These are phyloP conservation scores for Ascochyta pisi DNA, from an alignment of 2,329 filamentous ascomycete genomes.

Conservation along the genomic window DNA sequence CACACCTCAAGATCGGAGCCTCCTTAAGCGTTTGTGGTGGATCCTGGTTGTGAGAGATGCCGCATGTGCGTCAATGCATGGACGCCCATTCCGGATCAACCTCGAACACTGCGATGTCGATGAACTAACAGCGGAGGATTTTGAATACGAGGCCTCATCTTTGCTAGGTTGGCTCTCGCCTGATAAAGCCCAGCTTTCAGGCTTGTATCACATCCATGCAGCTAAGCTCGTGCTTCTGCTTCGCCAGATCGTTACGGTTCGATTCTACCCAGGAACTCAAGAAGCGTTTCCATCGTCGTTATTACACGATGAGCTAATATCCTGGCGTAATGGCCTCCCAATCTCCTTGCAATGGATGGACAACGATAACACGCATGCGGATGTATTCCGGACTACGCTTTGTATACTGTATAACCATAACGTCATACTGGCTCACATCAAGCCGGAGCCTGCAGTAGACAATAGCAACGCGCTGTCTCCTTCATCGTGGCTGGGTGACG, in stretches of 20 bases:
- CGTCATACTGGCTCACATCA: conserved; percentile 7
- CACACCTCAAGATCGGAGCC: conserved; percentile 5
- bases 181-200: not conserved
- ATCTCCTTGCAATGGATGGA: conserved; percentile 6
- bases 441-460: conserved; percentile 2
- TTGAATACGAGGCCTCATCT: not conserved
- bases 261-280: conserved; percentile 10
- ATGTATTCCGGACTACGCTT: conserved; percentile 8
- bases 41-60: conserved; percentile 8
- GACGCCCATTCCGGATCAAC: conserved; percentile 12
- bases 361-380: not conserved
- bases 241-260: conserved; percentile 11
- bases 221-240: conserved; percentile 9
- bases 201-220: conserved; percentile 10
- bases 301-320: conserved; percentile 2
- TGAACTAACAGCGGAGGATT: conserved; percentile 5
- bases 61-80: conserved; percentile 12
- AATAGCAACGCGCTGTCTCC: not conserved
- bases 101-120: conserved; percentile 14
- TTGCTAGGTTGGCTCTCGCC: not conserved
- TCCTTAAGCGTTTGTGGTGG: conserved; percentile 14
- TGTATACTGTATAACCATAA: conserved; percentile 8
- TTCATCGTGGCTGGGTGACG: conserved; percentile 12
- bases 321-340: conserved; percentile 4
- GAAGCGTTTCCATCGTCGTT: not conserved